Conservation (phyloP, 306 rosid genomes). For the Inga laurina region DNA sequence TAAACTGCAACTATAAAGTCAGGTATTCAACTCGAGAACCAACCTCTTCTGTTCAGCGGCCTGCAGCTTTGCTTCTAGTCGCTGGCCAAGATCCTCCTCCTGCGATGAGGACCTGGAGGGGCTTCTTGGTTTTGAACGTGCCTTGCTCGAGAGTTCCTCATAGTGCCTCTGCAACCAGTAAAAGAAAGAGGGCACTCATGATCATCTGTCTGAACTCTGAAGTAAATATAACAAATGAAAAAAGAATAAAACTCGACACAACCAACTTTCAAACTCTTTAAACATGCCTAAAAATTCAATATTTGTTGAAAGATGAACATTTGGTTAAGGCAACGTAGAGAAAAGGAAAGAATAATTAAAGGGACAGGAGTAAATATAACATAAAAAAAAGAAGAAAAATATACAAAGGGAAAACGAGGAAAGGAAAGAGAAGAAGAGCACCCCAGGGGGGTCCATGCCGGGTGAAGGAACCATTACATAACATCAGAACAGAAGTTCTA, state of each 20-base stretch:
- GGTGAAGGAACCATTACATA: slow-evolving; percentile 13
- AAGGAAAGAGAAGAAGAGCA: slow-evolving; percentile 1
- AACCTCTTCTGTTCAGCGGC: slow-evolving; percentile 97
- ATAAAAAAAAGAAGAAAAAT: not conserved
- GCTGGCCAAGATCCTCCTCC: slow-evolving; percentile 84
- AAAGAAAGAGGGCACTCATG: not conserved
- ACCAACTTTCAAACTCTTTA: not conserved
- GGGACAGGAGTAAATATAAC: no score
- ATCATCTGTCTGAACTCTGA: not conserved
- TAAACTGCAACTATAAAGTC: not conserved
- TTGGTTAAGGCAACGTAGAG: not conserved
- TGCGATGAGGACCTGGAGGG: slow-evolving; percentile 72
- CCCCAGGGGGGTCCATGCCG: no score
- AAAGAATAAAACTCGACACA: not conserved
- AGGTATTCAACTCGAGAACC: not conserved
- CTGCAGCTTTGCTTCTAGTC: slow-evolving; percentile 86
- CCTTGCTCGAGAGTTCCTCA: slow-evolving; percentile 80
- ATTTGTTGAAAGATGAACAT: not conserved
- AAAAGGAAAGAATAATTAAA: slow-evolving; percentile 1
- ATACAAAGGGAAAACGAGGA: not conserved
- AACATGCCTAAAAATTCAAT: not conserved
- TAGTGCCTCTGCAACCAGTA: slow-evolving; percentile 65
- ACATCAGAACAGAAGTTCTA: not conserved
- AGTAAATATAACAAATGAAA: not conserved
- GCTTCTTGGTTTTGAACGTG: slow-evolving; percentile 84